phyloP scores from a whole-genome alignment of 306 rosid genomes.

The Dryas octopetala region DNA sequence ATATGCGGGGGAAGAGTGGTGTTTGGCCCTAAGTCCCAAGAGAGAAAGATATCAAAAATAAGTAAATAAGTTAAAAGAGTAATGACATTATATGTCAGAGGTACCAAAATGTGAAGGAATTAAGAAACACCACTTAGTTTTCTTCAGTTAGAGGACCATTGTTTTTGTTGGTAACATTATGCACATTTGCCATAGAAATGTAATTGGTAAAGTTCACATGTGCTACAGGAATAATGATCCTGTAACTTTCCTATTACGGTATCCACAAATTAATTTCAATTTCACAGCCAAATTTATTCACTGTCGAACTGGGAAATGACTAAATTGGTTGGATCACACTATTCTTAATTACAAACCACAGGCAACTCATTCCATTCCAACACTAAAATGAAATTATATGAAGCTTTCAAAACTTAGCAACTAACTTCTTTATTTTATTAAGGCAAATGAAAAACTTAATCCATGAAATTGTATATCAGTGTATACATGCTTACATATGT shows the following conservation, averaged over 20 bases:
- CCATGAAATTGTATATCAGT: too few relatives aligned
- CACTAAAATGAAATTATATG: not conserved
- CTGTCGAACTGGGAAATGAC: not conserved
- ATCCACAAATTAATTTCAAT: not conserved
- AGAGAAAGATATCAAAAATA: not conserved
- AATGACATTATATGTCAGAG: too few relatives aligned
- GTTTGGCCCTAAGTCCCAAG: slow-evolving; percentile 28
- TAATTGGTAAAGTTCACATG: not conserved
- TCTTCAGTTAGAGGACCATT: not conserved
- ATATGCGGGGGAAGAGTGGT: slow-evolving; percentile 39
- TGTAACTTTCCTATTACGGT: not conserved
- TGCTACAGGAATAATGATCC: not conserved
- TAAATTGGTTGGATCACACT: not conserved
- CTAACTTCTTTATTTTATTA: not conserved
- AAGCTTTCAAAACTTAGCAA: not conserved
- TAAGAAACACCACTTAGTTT: too few relatives aligned
- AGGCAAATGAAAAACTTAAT: not conserved
- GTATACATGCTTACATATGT: not conserved
- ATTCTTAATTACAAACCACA: not conserved
- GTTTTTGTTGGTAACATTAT: not conserved
- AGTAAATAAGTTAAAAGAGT: not conserved
- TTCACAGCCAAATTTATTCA: not conserved
- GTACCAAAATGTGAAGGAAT: too few relatives aligned
- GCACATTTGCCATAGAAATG: not conserved
- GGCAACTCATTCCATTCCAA: not conserved